phyloP scores from a whole-genome alignment of 2,329 filamentous ascomycete species.

The Ophiocordyceps unilateralis region DNA sequence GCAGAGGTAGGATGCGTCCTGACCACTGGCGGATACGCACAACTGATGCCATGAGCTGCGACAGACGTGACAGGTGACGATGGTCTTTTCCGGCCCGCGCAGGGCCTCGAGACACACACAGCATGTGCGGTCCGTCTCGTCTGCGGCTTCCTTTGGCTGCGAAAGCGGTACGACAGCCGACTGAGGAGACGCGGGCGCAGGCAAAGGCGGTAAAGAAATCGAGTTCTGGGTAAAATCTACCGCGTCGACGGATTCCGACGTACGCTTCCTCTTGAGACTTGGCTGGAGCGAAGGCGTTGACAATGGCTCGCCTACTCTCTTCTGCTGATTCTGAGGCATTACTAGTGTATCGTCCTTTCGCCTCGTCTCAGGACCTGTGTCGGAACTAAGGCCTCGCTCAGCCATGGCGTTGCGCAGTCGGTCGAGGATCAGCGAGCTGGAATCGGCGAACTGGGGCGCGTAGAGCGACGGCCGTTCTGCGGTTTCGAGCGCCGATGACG shows the following conservation, averaged over 20 bases:
- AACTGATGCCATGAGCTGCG: slow-evolving; percentile 9
- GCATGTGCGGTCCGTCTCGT: not conserved
- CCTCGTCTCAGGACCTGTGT: too few relatives aligned
- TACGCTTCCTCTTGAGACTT: slow-evolving; percentile 14
- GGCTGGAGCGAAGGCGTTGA: not conserved
- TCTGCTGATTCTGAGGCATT: not conserved
- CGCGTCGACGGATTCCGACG: slow-evolving; percentile 4
- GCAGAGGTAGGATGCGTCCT: slow-evolving; percentile 5
- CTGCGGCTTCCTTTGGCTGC: not conserved
- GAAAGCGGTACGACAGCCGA: not conserved
- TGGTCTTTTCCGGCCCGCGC: not conserved
- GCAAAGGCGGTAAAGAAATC: slow-evolving; percentile 14
- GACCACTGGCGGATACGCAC: slow-evolving; percentile 3
- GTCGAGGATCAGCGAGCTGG: slow-evolving; percentile 10
- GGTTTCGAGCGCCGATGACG: not conserved
- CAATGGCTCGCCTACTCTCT: not conserved
- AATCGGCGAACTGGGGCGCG: slow-evolving; percentile 12
- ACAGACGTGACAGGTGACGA: slow-evolving; percentile 9
- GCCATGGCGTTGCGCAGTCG: slow-evolving; percentile 6
- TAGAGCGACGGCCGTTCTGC: slow-evolving; percentile 6
- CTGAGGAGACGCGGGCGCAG: slow-evolving; percentile 4
- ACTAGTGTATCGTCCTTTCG: not conserved
- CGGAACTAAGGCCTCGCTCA: too few relatives aligned
- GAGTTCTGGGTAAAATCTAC: slow-evolving; percentile 14
- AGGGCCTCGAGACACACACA: slow-evolving; percentile 5